These are phyloP conservation scores for Tardiomyces digboiensis DNA, from an alignment of 1,139 yeast genomes.

Conservation along the genomic window DNA sequence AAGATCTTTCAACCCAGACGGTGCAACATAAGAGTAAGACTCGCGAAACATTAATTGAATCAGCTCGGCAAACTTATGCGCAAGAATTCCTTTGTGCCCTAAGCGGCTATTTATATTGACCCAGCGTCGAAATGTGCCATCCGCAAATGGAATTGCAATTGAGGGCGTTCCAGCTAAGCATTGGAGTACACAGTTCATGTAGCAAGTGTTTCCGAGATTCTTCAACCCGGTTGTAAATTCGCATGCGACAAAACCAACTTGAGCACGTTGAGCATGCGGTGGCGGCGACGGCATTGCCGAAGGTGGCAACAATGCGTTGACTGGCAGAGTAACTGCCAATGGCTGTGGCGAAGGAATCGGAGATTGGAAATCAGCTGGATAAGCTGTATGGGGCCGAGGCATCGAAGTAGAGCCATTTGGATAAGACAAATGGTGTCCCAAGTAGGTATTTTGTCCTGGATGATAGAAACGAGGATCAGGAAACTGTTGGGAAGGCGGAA, in stretches of 20 bases:
- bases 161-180: slow-evolving; percentile 54
- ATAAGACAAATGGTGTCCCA: too few relatives aligned
- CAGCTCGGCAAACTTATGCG: slow-evolving; percentile 61
- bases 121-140: slow-evolving; percentile 55
- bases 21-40: slow-evolving; percentile 41
- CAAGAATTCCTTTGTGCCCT: slow-evolving; percentile 79
- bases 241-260: slow-evolving; percentile 1
- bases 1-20: slow-evolving; percentile 49
- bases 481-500: too few relatives aligned
- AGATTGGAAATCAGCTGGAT: too few relatives aligned
- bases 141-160: slow-evolving; percentile 38
- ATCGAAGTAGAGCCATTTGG: too few relatives aligned
- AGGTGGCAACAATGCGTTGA: background rate
- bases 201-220: slow-evolving; percentile 88
- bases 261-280: background rate
- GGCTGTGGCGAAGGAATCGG: background rate
- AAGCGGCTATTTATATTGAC: slow-evolving; percentile 67
- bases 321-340: background rate
- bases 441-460: too few relatives aligned
- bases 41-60: slow-evolving; percentile 50
- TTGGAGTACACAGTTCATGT: slow-evolving; percentile 86
- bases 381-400: too few relatives aligned
- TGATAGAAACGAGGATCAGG: too few relatives aligned
- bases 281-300: slow-evolving; percentile 1
- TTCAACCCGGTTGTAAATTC: slow-evolving; percentile 48